Percentiles rank a stretch among this genome's conserved stretches.
These are phyloP conservation scores for Leccinum pellstonianum DNA, from an alignment of 768 basidiomycete genomes.

Conservation along the genomic window DNA sequence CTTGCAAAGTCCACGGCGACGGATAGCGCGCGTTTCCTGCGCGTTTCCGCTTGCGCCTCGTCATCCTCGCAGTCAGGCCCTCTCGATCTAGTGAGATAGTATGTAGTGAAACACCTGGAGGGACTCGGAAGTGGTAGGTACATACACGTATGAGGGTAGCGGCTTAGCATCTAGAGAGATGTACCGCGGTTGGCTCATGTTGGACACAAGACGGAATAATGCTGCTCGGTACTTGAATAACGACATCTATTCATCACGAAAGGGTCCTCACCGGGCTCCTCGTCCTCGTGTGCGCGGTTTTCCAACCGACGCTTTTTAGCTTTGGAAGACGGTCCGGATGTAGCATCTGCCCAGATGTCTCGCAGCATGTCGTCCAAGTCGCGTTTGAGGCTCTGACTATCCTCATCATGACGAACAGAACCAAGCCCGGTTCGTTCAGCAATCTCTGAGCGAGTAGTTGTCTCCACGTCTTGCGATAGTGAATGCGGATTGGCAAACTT, in stretches of 20 bases:
- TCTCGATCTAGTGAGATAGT: conserved; percentile 16
- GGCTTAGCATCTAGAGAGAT: conserved; percentile 46
- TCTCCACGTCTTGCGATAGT: conserved; percentile 31
- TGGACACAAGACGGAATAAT: conserved; percentile 54
- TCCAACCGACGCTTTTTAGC: conserved; percentile 2
- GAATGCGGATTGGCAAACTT: conserved; percentile 51
- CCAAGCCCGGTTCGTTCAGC: conserved; percentile 8
- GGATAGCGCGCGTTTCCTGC: conserved; percentile 38
- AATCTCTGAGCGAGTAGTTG: conserved; percentile 39
- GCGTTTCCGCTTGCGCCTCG: conserved; percentile 40
- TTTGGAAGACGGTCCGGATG: neutral
- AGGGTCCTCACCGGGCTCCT: conserved; percentile 1
- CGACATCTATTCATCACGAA: neutral
- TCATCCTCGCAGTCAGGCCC: conserved; percentile 53
- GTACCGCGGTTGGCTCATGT: conserved; percentile 27
- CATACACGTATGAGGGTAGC: conserved; percentile 37
- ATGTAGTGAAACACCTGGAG: neutral
- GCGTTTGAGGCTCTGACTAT: conserved; percentile 16
- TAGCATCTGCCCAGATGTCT: conserved; percentile 18
- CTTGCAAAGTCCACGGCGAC: conserved; percentile 40
- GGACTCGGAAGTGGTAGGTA: neutral
- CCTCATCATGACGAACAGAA: conserved; percentile 7
- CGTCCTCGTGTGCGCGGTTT: neutral
- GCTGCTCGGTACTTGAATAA: neutral
- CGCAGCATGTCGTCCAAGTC: conserved; percentile 24